Evolutionary conservation across 2,329 filamentous ascomycete genomes (phyloP).

Genomic region (Mollisiaceae sp.): DNA sequence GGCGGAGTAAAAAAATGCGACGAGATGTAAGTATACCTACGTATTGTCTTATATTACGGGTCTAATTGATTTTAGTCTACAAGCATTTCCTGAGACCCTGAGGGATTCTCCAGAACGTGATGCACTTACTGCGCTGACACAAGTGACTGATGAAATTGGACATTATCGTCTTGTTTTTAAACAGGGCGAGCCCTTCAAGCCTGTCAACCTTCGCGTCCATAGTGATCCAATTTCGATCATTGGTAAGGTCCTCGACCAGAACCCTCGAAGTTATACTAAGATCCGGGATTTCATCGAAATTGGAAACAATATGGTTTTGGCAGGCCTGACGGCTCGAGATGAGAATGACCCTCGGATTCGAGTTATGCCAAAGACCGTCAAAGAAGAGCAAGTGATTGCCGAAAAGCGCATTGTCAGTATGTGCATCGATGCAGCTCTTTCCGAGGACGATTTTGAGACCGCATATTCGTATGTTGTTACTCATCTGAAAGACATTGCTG

Average conservation of each 20-base stretch:
- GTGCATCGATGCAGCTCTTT: slow-evolving; percentile 78
- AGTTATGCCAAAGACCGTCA: slow-evolving; percentile 28
- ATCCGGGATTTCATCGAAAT: slow-evolving; percentile 75
- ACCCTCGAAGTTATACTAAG: slow-evolving; percentile 73
- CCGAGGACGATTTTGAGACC: slow-evolving; percentile 82
- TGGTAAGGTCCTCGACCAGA: slow-evolving; percentile 76
- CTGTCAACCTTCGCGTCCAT: slow-evolving; percentile 78
- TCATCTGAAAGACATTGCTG: slow-evolving; percentile 56
- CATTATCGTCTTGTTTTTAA: slow-evolving; percentile 80
- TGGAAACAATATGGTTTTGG: slow-evolving; percentile 68
- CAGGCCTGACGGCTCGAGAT: slow-evolving; percentile 51
- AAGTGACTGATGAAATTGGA: slow-evolving; percentile 75
- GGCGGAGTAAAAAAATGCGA: slow-evolving; percentile 79
- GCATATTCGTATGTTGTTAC: slow-evolving; percentile 84
- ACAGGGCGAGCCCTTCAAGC: slow-evolving; percentile 79
- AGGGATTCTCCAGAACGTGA: slow-evolving; percentile 55
- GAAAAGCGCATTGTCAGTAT: slow-evolving; percentile 76
- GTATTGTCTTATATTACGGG: background rate
- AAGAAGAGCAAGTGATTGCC: slow-evolving; percentile 47
- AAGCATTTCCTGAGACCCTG: slow-evolving; percentile 66
- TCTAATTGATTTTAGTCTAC: slow-evolving; percentile 53
- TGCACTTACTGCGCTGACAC: slow-evolving; percentile 67
- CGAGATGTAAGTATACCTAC: slow-evolving; percentile 64
- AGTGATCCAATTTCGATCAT: slow-evolving; percentile 76
- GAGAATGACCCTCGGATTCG: slow-evolving; percentile 20